Percentiles rank a stretch among this genome's conserved stretches.
Conservation (phyloP, 164 flowering plant genomes). For the Umbilicus rupestris region DNA sequence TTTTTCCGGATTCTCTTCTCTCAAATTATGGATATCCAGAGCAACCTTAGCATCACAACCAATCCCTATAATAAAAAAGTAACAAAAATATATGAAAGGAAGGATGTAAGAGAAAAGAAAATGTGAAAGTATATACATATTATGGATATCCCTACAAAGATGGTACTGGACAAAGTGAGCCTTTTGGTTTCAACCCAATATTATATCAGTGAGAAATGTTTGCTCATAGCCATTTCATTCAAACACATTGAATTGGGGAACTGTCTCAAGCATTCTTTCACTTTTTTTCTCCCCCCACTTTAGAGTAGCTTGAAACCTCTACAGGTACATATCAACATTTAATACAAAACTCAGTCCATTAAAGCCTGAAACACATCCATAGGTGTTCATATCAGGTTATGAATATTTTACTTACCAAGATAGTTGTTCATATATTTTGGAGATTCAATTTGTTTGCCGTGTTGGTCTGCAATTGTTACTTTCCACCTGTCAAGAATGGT, state of each 20-base stretch:
- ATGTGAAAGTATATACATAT: background rate
- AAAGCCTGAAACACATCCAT: no score
- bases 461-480: slow-evolving; percentile 48
- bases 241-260: background rate
- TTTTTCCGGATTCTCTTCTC: slow-evolving; percentile 97
- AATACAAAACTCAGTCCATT: no score
- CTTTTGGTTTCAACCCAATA: background rate
- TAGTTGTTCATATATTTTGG: slow-evolving; percentile 91
- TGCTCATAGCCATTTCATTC: background rate
- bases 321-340: no score
- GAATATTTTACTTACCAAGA: slow-evolving; percentile 47
- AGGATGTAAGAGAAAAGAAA: background rate
- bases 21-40: slow-evolving; percentile 82
- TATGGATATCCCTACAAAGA: no score
- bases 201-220: background rate
- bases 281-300: background rate
- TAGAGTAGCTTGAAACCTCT: background rate
- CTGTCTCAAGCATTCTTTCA: background rate
- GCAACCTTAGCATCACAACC: slow-evolving; percentile 99
- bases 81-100: no score
- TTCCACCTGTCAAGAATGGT: slow-evolving; percentile 98
- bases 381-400: background rate
- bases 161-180: background rate
- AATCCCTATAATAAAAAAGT: slow-evolving; percentile 35
- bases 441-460: slow-evolving; percentile 45